Evolutionary conservation across 345 rosid species (phyloP), one percentile per base, ranked within the genome.

Genomic region (Syzygium grande): DNA sequence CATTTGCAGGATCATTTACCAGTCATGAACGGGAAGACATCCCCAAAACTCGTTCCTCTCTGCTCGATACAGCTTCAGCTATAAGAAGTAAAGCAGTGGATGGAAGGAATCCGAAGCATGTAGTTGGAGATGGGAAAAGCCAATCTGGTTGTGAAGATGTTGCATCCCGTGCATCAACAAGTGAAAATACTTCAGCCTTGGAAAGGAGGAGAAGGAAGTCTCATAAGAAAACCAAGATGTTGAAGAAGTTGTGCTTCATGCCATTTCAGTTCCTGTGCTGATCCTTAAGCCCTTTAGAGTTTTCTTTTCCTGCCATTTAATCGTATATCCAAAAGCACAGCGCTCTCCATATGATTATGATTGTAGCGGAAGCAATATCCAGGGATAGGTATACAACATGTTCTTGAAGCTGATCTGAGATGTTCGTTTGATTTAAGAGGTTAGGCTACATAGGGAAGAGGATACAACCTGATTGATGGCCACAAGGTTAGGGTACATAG

Each of bases 161-260:
- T 9, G 23, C 86, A 51, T 52, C 86, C 27, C 9, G 1, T 88
- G 51, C 89, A 19, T 84, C 86, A 27, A 84, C 78, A 30, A 78
- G 88, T 59, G 53, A 51, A 49, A 30, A 83, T 59, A 30, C 84
- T 22, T 85, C 87, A 4, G 54, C 77, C 22, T 53, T 51, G 5
- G 88, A 85, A 51, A 89, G 65, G 80, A 89, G 59, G 83, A 87
- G 86, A 80, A 90, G 77, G 87, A 89, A 91, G 89, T 61, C 68
- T 30, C 65, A 34, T 23, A 58, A 91, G 52, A 88, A 88, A 86
- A 88, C 11, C 86, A 92, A 89, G 88, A 89, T 79, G 68, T 88
- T 77, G 5, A 88, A 86, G 90, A 88, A 88, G 86, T 56, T 85
- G 46, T 91, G 96, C 89, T 91, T 92, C 88, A 78, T 92, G 88